phyloP scores from a whole-genome alignment of 164 flowering plant species.

The Tetrastigma voinierianum region DNA sequence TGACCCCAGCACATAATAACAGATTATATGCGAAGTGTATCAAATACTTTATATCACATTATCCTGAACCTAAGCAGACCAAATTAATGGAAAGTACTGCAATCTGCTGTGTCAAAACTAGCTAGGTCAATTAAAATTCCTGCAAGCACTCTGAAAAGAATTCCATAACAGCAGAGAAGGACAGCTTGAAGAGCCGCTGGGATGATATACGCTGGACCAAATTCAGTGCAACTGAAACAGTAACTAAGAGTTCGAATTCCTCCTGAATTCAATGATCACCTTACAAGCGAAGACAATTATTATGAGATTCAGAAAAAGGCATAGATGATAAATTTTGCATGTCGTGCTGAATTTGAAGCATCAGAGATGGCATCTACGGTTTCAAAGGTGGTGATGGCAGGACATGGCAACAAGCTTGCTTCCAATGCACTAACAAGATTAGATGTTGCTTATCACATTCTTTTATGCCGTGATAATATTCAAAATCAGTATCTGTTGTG shows the following conservation, averaged over 20 bases:
- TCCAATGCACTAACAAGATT: conserved; percentile 68
- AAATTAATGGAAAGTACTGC: conserved; percentile 67
- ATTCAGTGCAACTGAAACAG: conserved; percentile 41
- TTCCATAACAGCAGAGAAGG: conserved; percentile 82
- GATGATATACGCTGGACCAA: conserved; percentile 96
- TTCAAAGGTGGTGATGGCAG: conserved; percentile 58
- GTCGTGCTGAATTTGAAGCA: conserved; percentile 89
- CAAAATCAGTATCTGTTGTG: neutral
- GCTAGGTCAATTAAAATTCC: conserved; percentile 59
- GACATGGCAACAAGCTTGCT: conserved; percentile 83
- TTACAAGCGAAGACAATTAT: conserved; percentile 55
- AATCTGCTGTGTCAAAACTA: conserved; percentile 59
- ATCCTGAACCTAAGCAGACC: conserved; percentile 59
- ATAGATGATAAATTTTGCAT: conserved; percentile 65
- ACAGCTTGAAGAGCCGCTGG: conserved; percentile 97
- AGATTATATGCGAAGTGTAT: conserved; percentile 46
- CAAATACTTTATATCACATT: conserved; percentile 40
- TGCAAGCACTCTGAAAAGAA: conserved; percentile 75
- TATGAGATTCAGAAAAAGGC: conserved; percentile 76
- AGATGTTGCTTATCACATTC: conserved; percentile 86
- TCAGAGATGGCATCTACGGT: conserved; percentile 78
- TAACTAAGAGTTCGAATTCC: conserved; percentile 68
- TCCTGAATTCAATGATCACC: conserved; percentile 83
- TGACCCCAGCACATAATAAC: conserved; percentile 40
- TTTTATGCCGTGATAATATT: conserved; percentile 50